These are phyloP conservation scores for Pogostemon cablin DNA, from an alignment of 257 asterid species.

Conservation along the genomic window DNA sequence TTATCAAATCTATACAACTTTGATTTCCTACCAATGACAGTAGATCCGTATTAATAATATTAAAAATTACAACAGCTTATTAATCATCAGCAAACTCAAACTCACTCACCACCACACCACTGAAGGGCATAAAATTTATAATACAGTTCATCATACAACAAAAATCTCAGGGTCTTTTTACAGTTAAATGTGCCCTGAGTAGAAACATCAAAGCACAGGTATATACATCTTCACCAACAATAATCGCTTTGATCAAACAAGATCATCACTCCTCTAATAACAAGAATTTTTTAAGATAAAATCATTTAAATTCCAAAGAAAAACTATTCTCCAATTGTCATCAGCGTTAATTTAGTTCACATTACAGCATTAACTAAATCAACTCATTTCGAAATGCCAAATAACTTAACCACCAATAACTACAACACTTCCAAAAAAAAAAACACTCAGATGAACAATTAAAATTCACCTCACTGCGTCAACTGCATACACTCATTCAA, in stretches of 20 bases:
- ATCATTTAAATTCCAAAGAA: constrained; percentile 1
- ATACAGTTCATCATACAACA: background rate
- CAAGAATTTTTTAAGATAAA: constrained; percentile 2
- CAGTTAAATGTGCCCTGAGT: background rate
- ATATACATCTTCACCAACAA: background rate
- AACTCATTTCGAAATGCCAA: background rate
- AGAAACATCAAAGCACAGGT: background rate
- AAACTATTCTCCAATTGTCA: background rate
- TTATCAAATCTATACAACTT: constrained; percentile 87
- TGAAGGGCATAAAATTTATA: background rate
- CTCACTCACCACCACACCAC: background rate
- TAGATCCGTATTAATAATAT: background rate
- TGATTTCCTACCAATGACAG: constrained; percentile 56
- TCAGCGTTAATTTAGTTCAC: background rate
- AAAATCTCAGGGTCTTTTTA: background rate
- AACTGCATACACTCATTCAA: background rate
- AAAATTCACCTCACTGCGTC: background rate
- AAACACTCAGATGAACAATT: constrained; percentile 1
- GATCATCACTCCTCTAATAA: constrained; percentile 5
- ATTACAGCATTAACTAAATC: background rate
- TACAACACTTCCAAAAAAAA: background rate
- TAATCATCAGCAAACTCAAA: background rate
- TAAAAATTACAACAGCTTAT: background rate
- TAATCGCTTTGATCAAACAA: background rate
- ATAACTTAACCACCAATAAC: constrained; percentile 3